These are phyloP conservation scores for Phytopythium sindhum DNA, from an alignment of 352 stramenopile genomes.

Conservation along the genomic window DNA sequence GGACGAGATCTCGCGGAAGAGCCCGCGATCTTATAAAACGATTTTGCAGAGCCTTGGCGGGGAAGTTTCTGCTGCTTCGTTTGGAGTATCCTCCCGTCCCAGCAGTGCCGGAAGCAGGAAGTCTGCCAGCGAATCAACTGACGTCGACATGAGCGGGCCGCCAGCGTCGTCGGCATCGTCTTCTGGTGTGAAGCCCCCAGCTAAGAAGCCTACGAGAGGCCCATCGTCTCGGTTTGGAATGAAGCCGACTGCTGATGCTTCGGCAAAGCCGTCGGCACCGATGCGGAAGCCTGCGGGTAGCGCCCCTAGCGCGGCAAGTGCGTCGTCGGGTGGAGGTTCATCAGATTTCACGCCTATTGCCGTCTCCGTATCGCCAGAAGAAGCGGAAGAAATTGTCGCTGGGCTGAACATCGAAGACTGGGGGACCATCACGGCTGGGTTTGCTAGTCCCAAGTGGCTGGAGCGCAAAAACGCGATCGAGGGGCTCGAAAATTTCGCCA, in stretches of 20 bases:
- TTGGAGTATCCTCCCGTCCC: slow-evolving; percentile 20
- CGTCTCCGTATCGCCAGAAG: slow-evolving; percentile 57
- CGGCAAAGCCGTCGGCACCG: slow-evolving; percentile 21
- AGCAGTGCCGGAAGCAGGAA: slow-evolving; percentile 18
- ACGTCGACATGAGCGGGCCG: slow-evolving; percentile 31
- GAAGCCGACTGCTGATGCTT: slow-evolving; percentile 31
- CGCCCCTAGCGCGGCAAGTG: slow-evolving; percentile 8
- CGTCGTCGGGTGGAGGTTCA: slow-evolving; percentile 17
- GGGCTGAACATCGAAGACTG: slow-evolving; percentile 66
- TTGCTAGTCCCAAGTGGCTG: slow-evolving; percentile 78
- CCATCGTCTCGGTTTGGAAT: slow-evolving; percentile 44
- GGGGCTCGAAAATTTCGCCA: slow-evolving; percentile 53
- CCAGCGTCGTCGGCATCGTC: slow-evolving; percentile 2
- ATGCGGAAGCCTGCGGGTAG: slow-evolving; percentile 24
- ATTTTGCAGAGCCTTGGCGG: slow-evolving; percentile 52
- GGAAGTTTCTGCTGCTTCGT: slow-evolving; percentile 16
- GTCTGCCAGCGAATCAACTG: slow-evolving; percentile 13
- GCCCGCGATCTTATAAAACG: slow-evolving; percentile 63
- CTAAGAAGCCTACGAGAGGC: slow-evolving; percentile 43
- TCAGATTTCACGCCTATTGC: slow-evolving; percentile 63
- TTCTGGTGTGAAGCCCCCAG: slow-evolving; percentile 12
- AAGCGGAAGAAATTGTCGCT: slow-evolving; percentile 56
- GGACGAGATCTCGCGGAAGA: slow-evolving; percentile 66
- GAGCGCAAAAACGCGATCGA: slow-evolving; percentile 81
- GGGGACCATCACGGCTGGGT: slow-evolving; percentile 45